Evolutionary conservation across 306 rosid genomes (phyloP).

Genomic region (Trifolium subterraneum): DNA sequence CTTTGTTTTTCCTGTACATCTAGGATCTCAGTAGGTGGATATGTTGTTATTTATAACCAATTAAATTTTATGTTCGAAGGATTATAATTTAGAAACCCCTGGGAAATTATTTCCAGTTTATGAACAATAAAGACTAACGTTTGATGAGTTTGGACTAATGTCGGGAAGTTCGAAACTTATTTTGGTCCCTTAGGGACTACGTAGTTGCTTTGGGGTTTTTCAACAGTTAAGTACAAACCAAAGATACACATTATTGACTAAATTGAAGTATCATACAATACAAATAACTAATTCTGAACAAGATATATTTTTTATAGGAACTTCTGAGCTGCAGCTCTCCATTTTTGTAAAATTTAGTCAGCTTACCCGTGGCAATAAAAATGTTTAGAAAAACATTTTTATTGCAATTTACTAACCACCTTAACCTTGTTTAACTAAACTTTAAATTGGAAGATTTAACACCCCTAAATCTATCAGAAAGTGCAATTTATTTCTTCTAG

Average conservation of each 20-base stretch:
- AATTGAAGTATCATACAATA: neutral
- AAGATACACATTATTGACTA: constrained; percentile 1
- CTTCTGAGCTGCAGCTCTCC: constrained; percentile 1
- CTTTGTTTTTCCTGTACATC: constrained; percentile 18
- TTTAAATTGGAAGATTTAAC: constrained; percentile 12
- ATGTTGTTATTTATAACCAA: neutral
- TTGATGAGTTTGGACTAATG: neutral
- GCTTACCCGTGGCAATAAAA: constrained; percentile 2
- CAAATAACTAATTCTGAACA: constrained; percentile 1
- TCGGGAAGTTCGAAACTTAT: neutral
- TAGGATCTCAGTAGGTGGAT: neutral
- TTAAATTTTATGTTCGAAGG: constrained; percentile 14
- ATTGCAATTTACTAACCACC: constrained; percentile 7
- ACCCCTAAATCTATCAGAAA: constrained; percentile 2
- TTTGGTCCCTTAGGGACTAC: neutral
- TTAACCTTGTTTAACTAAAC: constrained; percentile 8
- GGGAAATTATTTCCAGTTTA: constrained; percentile 6
- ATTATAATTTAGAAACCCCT: constrained; percentile 16
- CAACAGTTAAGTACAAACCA: neutral
- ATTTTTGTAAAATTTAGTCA: neutral
- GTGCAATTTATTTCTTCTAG: neutral
- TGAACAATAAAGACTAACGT: neutral
- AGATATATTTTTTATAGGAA: neutral
- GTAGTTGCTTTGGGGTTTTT: neutral
- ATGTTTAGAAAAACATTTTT: constrained; percentile 15